A percentile compares a stretch with the other conserved stretches of the same genome.
These are phyloP conservation scores for Saccharum hybrid DNA, from an alignment of 202 grass and related monocot genomes.

Conservation along the genomic window DNA sequence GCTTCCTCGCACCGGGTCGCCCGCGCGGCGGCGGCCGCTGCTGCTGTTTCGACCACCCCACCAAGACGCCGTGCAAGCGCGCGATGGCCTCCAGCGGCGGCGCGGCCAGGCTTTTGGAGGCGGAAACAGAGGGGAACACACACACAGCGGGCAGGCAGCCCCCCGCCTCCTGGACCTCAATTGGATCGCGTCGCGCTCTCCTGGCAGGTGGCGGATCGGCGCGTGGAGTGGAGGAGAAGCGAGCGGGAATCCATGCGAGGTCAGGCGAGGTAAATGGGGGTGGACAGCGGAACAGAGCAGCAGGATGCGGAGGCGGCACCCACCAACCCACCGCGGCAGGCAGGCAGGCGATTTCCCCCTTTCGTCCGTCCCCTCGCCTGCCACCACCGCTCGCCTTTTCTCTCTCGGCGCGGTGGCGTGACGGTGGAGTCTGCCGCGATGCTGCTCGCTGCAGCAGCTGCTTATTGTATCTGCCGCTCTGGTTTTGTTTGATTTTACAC, in stretches of 20 bases:
- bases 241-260: conserved; percentile 51
- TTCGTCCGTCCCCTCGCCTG: conserved; percentile 21
- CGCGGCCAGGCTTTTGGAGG: conserved; percentile 12
- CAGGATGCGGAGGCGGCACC: conserved; percentile 40
- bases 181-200: conserved; percentile 51
- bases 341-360: conserved; percentile 44
- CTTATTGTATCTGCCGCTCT: conserved; percentile 54
- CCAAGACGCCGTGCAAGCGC: conserved; percentile 47
- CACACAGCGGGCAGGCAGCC: neutral
- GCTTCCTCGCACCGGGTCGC: conserved; percentile 29
- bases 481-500: conserved; percentile 41
- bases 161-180: conserved; percentile 43
- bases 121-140: neutral
- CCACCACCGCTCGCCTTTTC: conserved; percentile 48
- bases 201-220: conserved; percentile 57
- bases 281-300: conserved; percentile 22
- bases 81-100: conserved; percentile 49
- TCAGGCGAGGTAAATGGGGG: conserved; percentile 49
- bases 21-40: conserved; percentile 13
- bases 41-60: conserved; percentile 21
- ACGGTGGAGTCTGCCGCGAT: conserved; percentile 26
- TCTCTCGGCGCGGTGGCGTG: conserved; percentile 43
- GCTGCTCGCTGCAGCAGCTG: neutral
- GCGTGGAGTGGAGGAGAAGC: conserved; percentile 57
- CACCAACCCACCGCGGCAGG: conserved; percentile 56